Conservation (phyloP, 768 basidiomycete genomes). For the Leccinum arenicola region DNA sequence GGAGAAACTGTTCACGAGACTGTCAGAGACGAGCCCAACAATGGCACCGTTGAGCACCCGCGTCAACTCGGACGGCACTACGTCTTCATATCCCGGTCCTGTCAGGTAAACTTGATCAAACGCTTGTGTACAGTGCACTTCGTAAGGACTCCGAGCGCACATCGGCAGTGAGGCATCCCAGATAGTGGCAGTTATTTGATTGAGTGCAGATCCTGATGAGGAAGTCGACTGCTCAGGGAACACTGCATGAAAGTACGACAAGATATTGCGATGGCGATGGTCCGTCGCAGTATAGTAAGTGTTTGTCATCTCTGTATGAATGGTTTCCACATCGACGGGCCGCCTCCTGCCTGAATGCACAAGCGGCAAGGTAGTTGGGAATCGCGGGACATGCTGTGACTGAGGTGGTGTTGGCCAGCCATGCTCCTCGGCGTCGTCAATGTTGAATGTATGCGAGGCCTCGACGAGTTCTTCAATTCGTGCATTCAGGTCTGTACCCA, state of each 20-base stretch:
- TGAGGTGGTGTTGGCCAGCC: constrained; percentile 17
- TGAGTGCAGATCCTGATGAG: constrained; percentile 20
- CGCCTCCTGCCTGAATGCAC: background rate
- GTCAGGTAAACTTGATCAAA: constrained; percentile 64
- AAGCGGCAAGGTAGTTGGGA: background rate
- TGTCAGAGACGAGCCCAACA: constrained; percentile 61
- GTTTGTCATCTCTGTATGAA: constrained; percentile 37
- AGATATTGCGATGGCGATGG: constrained; percentile 60
- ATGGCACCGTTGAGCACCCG: constrained; percentile 78
- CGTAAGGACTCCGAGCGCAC: constrained; percentile 67
- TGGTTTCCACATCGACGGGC: constrained; percentile 35
- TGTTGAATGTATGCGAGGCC: constrained; percentile 40
- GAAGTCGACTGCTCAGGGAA: constrained; percentile 33
- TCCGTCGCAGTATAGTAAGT: constrained; percentile 51
- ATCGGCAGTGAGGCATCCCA: constrained; percentile 77
- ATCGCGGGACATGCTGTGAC: constrained; percentile 6
- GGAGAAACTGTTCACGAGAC: background rate
- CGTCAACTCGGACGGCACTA: constrained; percentile 64
- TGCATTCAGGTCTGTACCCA: constrained; percentile 75
- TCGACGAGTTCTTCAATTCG: constrained; percentile 66
- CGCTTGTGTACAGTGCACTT: constrained; percentile 55
- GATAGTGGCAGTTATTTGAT: constrained; percentile 36
- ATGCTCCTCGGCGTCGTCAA: constrained; percentile 22
- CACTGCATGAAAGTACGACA: constrained; percentile 75
- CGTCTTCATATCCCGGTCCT: constrained; percentile 78